phyloP scores from a whole-genome alignment of 169 alveolate genomes.

The Plasmodium ovale region DNA sequence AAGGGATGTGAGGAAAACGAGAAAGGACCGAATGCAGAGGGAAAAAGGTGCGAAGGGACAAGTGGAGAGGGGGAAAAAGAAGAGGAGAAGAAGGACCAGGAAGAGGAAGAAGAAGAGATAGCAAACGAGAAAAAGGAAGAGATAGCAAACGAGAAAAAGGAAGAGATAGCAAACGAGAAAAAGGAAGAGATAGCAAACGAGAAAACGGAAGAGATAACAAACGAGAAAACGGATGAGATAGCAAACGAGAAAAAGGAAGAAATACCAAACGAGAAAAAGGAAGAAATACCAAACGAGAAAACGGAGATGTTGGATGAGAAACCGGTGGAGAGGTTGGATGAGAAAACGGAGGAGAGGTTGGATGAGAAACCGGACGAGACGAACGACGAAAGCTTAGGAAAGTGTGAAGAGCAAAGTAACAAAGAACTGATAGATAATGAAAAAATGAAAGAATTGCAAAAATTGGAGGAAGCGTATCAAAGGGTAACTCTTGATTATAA shows the following conservation, averaged over 20 bases:
- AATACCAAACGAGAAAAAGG: neutral
- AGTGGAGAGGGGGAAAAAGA: neutral
- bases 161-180: neutral
- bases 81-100: neutral
- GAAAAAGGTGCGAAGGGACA: neutral
- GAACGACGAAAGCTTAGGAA: too few relatives aligned
- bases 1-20: neutral
- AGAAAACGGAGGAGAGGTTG: neutral
- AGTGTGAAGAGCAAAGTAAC: too few relatives aligned
- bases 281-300: neutral
- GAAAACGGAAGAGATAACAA: neutral
- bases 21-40: neutral
- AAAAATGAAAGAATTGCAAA: constrained; percentile 9
- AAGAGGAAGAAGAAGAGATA: neutral
- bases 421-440: neutral
- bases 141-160: neutral
- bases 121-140: neutral
- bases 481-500: constrained; percentile 49
- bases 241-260: neutral
- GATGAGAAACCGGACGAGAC: neutral
- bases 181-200: neutral
- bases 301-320: neutral
- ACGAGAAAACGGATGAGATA: neutral
- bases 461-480: constrained; percentile 33
- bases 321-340: neutral